phyloP scores from a whole-genome alignment of 1,284 basidiomycete species.

The Cutaneotrichosporon cutaneum region DNA sequence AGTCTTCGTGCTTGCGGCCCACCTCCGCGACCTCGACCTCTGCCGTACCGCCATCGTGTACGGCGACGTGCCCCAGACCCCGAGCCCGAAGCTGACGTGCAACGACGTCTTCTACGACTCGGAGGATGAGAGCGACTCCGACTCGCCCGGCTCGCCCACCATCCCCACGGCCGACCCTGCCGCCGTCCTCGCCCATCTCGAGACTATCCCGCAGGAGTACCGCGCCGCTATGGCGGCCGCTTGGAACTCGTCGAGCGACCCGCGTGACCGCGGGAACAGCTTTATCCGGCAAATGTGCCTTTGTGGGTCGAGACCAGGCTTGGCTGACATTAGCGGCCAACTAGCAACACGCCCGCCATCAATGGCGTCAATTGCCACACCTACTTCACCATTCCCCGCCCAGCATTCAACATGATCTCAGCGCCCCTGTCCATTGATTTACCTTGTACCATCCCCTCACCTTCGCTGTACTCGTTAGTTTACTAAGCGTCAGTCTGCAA shows the following conservation, averaged over 20 bases:
- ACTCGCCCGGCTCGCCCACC: background rate
- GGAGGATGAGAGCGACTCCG: background rate
- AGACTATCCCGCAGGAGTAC: background rate
- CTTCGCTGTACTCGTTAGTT: background rate
- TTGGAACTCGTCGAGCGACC: slow-evolving; percentile 7
- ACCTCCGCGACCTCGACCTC: slow-evolving; percentile 16
- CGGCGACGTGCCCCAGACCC: slow-evolving; percentile 11
- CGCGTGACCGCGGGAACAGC: slow-evolving; percentile 14
- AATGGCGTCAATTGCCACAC: background rate
- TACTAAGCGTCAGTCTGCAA: background rate
- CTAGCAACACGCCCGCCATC: background rate
- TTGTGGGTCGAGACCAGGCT: background rate
- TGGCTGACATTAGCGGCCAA: background rate
- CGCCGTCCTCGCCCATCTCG: background rate
- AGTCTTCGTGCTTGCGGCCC: slow-evolving; percentile 20
- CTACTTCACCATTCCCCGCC: background rate
- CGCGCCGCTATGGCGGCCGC: slow-evolving; percentile 8
- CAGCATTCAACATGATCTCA: background rate
- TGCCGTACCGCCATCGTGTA: slow-evolving; percentile 26
- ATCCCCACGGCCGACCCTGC: background rate
- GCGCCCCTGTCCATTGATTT: background rate
- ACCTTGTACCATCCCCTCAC: background rate
- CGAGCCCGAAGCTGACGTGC: background rate
- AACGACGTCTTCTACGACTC: background rate
- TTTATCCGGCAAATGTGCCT: slow-evolving; percentile 17